Base-by-base conservation (phyloP, 2,329 filamentous ascomycete species). In the Onygenales sp. region DNA sequence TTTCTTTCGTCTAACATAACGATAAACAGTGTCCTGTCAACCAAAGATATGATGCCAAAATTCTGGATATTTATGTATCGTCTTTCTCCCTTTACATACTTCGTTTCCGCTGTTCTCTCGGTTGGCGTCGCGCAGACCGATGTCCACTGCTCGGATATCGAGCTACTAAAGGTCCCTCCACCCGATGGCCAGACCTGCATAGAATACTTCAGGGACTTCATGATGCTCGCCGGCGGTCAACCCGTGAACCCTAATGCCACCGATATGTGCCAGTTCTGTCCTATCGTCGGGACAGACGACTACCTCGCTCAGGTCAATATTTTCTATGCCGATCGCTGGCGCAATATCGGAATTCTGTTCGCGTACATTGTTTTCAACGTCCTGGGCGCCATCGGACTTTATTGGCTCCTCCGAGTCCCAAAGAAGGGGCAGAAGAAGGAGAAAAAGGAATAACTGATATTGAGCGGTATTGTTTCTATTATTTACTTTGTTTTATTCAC, bases 31-130 rank as follows among this genome's bases (percentile, higher is more conserved):
- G 69, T 72, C 53, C 65, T 72, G 52, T 81, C 84, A 55, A 67
- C 76, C 0, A 79, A 83, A 0, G 55, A 63, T 3, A 74, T 76
- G 0, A 73, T 89, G 1, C 85, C 86, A 0, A 76, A 80, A 0
- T 89, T 89, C 72, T 90, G 86, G 86, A 81, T 82, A 56, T 89
- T 87, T 71, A 89, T 89, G 85, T 86, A 88, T 67, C 77, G 81
- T 31, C 74, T 82, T 9, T 82, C 78, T 0, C 84, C 83, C 0
- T 83, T 87, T 55, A 86, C 82, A 0, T 88, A 87, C 51, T 68
- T 75, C 3, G 71, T 76, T 4, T 69, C 70, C n/a, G 63, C 69
- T 2, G 65, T 76, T 13, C 56, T 71, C 7, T 65, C 68, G 0
- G 67, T 64, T 0, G 70, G 70, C 1, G 46, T 72, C 1, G 55